These are phyloP conservation scores for Lentinula detonsa DNA, from an alignment of 768 basidiomycete genomes.

Conservation along the genomic window DNA sequence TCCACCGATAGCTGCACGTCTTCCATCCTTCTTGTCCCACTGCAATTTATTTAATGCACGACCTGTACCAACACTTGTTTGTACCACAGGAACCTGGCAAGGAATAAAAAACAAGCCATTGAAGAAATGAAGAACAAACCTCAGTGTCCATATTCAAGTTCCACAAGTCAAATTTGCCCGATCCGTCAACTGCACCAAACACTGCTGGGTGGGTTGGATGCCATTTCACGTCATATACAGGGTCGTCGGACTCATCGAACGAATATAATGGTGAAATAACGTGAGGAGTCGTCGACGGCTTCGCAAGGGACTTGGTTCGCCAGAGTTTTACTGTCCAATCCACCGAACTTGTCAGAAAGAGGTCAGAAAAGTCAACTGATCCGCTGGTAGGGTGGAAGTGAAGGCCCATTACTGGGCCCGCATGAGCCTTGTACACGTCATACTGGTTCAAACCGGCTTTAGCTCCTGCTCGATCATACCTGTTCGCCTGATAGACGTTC, in stretches of 20 bases:
- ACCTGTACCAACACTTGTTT: slow-evolving; percentile 71
- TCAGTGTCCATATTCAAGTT: slow-evolving; percentile 96
- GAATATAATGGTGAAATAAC: slow-evolving; percentile 76
- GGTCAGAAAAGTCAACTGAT: slow-evolving; percentile 89
- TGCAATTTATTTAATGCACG: slow-evolving; percentile 92
- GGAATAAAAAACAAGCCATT: slow-evolving; percentile 1
- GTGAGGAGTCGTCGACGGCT: slow-evolving; percentile 58
- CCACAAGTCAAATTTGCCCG: slow-evolving; percentile 95
- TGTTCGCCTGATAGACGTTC: slow-evolving; percentile 92
- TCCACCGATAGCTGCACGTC: slow-evolving; percentile 84
- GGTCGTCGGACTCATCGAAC: slow-evolving; percentile 97
- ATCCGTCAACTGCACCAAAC: slow-evolving; percentile 92
- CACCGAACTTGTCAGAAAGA: slow-evolving; percentile 88
- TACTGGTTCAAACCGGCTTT: slow-evolving; percentile 94
- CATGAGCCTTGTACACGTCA: slow-evolving; percentile 90
- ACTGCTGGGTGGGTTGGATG: slow-evolving; percentile 93
- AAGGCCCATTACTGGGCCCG: slow-evolving; percentile 90
- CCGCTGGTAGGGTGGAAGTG: slow-evolving; percentile 93
- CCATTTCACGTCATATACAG: slow-evolving; percentile 99
- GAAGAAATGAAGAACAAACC: slow-evolving; percentile 40
- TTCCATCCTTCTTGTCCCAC: slow-evolving; percentile 93
- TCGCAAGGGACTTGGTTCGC: slow-evolving; percentile 75
- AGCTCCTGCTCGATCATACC: slow-evolving; percentile 93
- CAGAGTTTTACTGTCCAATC: slow-evolving; percentile 99
- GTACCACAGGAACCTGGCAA: slow-evolving; percentile 82